phyloP scores from a whole-genome alignment of 1,284 basidiomycete genomes.

The Puccinia brachypodii region DNA sequence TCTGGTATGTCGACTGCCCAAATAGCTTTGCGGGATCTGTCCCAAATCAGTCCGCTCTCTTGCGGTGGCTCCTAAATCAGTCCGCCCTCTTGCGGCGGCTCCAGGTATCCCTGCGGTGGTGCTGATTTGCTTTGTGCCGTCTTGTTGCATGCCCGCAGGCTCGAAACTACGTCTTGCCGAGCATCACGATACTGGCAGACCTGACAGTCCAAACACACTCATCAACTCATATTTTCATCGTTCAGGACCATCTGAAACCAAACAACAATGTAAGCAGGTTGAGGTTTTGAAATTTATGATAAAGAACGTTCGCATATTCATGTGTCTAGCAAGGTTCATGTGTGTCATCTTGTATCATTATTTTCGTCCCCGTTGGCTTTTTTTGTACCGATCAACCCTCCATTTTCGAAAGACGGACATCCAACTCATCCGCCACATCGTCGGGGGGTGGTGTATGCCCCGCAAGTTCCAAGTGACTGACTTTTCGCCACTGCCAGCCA shows the following conservation, averaged over 20 bases:
- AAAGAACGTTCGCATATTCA: background rate
- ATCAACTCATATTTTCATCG: background rate
- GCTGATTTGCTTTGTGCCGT: background rate
- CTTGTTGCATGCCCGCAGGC: background rate
- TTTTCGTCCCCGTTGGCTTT: background rate
- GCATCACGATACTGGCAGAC: background rate
- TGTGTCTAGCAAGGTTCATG: background rate
- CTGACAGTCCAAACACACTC: background rate
- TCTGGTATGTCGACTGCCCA: background rate
- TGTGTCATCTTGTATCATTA: background rate
- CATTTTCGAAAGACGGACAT: background rate
- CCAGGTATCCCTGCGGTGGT: background rate
- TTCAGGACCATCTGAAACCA: constrained; percentile 7
- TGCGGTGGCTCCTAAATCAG: too few relatives aligned
- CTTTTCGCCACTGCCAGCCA: background rate
- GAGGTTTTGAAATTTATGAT: background rate
- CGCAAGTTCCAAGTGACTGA: background rate
- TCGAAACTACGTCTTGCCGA: constrained; percentile 5
- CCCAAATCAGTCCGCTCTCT: too few relatives aligned
- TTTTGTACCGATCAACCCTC: background rate
- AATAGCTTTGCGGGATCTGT: background rate
- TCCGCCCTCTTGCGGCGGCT: too few relatives aligned
- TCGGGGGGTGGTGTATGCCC: background rate
- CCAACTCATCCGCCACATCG: background rate
- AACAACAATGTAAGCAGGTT: constrained; percentile 16